These are phyloP conservation scores for Stemphylium vesicarium DNA, from an alignment of 2,329 filamentous ascomycete genomes.

Conservation along the genomic window DNA sequence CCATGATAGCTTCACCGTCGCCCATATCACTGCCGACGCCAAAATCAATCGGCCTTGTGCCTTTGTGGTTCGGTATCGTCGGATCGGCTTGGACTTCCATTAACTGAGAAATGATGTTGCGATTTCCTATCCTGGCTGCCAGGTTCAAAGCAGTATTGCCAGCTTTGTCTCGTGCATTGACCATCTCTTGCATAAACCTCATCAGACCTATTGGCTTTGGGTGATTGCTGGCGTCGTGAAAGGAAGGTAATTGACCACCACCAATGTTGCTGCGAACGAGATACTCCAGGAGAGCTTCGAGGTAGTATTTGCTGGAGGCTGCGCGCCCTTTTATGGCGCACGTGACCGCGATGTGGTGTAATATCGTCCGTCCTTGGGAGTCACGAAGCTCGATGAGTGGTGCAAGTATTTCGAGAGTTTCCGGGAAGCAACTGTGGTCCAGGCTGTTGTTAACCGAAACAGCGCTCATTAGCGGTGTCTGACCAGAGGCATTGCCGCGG, in stretches of 20 bases:
- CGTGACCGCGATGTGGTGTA: slow-evolving; percentile 95
- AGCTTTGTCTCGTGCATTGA: slow-evolving; percentile 91
- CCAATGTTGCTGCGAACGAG: slow-evolving; percentile 75
- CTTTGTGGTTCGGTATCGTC: slow-evolving; percentile 88
- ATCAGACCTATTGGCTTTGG: slow-evolving; percentile 81
- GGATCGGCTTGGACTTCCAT: slow-evolving; percentile 94
- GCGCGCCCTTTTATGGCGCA: slow-evolving; percentile 94
- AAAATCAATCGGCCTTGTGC: slow-evolving; percentile 90
- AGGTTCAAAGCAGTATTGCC: slow-evolving; percentile 96
- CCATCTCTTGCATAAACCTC: slow-evolving; percentile 95
- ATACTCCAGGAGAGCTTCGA: slow-evolving; percentile 93
- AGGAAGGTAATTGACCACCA: slow-evolving; percentile 39
- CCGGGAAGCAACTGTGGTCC: slow-evolving; percentile 87
- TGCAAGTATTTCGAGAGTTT: slow-evolving; percentile 85
- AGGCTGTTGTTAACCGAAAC: slow-evolving; percentile 94
- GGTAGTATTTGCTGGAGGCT: slow-evolving; percentile 90
- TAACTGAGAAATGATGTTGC: slow-evolving; percentile 94
- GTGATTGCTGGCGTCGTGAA: slow-evolving; percentile 60
- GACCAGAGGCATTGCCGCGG: slow-evolving; percentile 85
- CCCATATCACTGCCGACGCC: slow-evolving; percentile 76
- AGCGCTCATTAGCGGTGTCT: slow-evolving; percentile 91
- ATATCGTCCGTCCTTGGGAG: slow-evolving; percentile 84
- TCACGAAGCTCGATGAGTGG: slow-evolving; percentile 91
- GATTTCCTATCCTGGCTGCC: slow-evolving; percentile 88
- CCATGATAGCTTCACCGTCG: slow-evolving; percentile 23